Evolutionary conservation across 495 filamentous ascomycete species (phyloP), one percentile per base, ranked within the genome.

Genomic region (Penicillium coffeae): DNA sequence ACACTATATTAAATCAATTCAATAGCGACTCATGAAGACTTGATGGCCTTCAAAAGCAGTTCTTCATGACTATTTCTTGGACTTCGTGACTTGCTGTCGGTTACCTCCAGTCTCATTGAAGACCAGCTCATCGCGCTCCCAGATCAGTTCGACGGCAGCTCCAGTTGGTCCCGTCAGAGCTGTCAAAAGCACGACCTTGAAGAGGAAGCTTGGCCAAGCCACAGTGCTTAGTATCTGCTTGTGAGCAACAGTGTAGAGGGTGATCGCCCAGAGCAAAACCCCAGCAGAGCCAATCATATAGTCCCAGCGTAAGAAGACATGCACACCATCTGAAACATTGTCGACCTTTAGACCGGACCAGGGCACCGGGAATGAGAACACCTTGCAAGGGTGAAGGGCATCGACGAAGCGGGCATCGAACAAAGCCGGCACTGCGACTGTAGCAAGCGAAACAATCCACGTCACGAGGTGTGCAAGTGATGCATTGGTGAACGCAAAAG

Each of bases 261-360:
- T 71, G 9, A 74, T 43, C 2, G 78, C 74, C 83, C 83, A 86
- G 6, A 82, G 19, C 12, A 83, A 45, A 22, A 82, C 51, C 1
- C 78, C 72, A 5, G 54, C 45, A 7, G 73, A 72, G 3, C 77
- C 80, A 43, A 78, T 70, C 51, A 80, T 63, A 16, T 82, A 67
- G 47, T 86, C 83, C 69, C 77, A 85, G 37, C 78, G 75, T 21
- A 85, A 52, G 55, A 85, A 79, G 14, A 66, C 63, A 42, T 72
- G 72, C 8, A 76, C 71, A 8, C 82, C 72, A 14, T 69, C 58
- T 3, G 68, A 73, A n/a, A 84, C 59, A 5, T 56, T 64, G 22
- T 68, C 52, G 3, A 74, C 71, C 19, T 47, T 52, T 27, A 70
- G 51, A 0, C 60, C 62, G 1, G 63, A 57, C 54, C 78, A 75